Evolutionary conservation across 2,329 filamentous ascomycete genomes (phyloP), one percentile per base, ranked within the genome.

Genomic region (Aquanectria penicillioides): DNA sequence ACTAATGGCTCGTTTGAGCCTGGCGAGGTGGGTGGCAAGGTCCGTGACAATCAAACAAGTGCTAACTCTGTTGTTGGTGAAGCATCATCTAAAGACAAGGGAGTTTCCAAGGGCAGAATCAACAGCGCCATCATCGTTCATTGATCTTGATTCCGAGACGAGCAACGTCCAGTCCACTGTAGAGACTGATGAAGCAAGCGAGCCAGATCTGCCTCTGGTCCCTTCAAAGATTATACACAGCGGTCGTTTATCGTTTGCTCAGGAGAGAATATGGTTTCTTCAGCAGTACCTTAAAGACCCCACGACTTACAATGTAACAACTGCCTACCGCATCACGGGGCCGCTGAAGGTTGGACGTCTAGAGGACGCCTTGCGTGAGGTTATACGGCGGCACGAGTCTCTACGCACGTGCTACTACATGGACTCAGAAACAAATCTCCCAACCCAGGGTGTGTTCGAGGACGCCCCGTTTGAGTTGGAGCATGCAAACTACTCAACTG

Each of bases 381-480:
- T 22, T 7, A 9, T 40, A n/a, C 20, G 23, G n/a, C 37, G 57
- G 0, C 57, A 62, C 28, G 51, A 62, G 13, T 31, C 59, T 2
- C 41, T 62, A 2, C 57, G 57, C 3, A 62, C 59, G 0, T 37
- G 18, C 2, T 60, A 60, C 15, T 54, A 34, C 38, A 41, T 33
- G 13, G 28, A 52, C 17, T 22, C 37, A 9, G 25, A 34, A 26
- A 9, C 8, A 5, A 22, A 52, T 5, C n/a, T 33, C 4, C 11
- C 7, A 11, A 18, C 12, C 12, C 43, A 18, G 6, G 7, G 18
- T 3, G 4, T 43, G 6, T 40, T 18, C 5, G 20, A 6, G 4
- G 15, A 40, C 9, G n/a, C 5, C 37, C 5, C 13, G 25, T 25
- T n/a, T 25, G 22, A 15, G 5, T 18, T 51, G 6, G 34, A 40